These are phyloP conservation scores for Aspergillus pseudoglaucus DNA, from an alignment of 2,329 filamentous ascomycete genomes.

Conservation along the genomic window DNA sequence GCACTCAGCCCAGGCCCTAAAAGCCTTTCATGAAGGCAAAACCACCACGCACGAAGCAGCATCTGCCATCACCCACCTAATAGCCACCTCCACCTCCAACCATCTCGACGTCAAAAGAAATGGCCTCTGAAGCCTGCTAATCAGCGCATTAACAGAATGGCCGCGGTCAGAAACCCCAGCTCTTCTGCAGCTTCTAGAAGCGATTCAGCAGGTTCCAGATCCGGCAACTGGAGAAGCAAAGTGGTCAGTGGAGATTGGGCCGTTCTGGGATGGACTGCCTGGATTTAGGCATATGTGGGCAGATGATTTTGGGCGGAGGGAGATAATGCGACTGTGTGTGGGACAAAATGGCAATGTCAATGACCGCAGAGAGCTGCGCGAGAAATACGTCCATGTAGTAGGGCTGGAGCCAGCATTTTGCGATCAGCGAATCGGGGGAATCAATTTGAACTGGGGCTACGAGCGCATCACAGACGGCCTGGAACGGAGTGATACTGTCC, in stretches of 20 bases:
- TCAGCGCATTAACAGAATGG: background rate
- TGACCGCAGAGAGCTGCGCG: background rate
- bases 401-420: background rate
- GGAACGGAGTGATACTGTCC: background rate
- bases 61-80: background rate
- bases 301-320: background rate
- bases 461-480: background rate
- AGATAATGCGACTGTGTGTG: background rate
- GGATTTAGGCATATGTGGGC: background rate
- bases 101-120: background rate
- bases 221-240: background rate
- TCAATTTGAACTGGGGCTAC: background rate
- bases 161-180: background rate
- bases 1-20: background rate
- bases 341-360: background rate
- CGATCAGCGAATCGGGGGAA: background rate
- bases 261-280: background rate
- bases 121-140: background rate
- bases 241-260: background rate
- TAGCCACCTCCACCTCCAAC: background rate
- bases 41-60: background rate
- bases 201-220: background rate
- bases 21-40: background rate
- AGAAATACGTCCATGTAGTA: background rate
- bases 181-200: background rate